Conservation (phyloP, 2,329 filamentous ascomycete species). For the Lachnellula hyalina region DNA sequence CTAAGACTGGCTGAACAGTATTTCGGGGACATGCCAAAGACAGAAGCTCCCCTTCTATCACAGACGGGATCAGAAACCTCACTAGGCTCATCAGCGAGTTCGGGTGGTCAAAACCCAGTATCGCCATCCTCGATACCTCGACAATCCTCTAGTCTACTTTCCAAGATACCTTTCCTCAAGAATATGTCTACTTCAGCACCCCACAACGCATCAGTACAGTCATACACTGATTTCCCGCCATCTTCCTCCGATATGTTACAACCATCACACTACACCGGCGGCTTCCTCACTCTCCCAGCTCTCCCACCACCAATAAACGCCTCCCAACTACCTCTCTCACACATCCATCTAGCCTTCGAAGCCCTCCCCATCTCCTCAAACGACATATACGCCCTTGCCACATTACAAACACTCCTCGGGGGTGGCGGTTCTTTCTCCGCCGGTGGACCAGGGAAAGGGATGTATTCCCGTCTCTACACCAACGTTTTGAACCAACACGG, state of each 20-base stretch:
- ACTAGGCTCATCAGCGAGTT: conserved; percentile 36
- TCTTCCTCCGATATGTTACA: conserved; percentile 50
- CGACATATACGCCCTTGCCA: conserved; percentile 94
- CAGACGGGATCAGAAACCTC: conserved; percentile 56
- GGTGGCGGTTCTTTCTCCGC: conserved; percentile 96
- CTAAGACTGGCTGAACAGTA: conserved; percentile 74
- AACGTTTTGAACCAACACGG: conserved; percentile 96
- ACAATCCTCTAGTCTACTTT: conserved; percentile 55
- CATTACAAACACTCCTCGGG: conserved; percentile 89
- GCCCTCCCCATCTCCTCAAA: conserved; percentile 83
- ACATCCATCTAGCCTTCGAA: conserved; percentile 95
- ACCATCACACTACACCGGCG: conserved; percentile 84
- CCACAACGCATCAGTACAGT: conserved; percentile 53
- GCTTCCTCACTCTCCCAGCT: conserved; percentile 78
- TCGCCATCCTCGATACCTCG: conserved; percentile 36
- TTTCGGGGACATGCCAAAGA: conserved; percentile 82
- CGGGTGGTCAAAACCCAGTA: conserved; percentile 20
- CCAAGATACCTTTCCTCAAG: conserved; percentile 85
- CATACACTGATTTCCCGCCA: conserved; percentile 38
- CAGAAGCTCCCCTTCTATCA: conserved; percentile 44
- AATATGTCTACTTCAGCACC: conserved; percentile 73
- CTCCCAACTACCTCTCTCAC: conserved; percentile 72
- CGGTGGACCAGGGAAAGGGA: conserved; percentile 94
- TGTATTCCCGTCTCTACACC: conserved; percentile 97
- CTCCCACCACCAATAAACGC: conserved; percentile 75